Base-by-base conservation (phyloP, 2,329 filamentous ascomycete species). In the Penicillium thymicola region DNA sequence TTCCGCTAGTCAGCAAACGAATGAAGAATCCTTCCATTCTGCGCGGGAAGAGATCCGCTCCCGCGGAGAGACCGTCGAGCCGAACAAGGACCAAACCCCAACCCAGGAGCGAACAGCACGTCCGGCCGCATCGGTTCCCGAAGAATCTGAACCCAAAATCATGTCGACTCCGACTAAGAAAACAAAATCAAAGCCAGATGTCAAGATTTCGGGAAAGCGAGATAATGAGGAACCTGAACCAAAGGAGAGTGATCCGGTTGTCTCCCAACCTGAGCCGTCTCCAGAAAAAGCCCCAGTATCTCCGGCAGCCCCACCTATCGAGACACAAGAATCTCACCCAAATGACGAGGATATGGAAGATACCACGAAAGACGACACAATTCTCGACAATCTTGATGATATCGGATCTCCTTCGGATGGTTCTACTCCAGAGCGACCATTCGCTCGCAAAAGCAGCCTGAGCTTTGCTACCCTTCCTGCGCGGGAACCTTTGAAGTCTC, bases 381-480 rank as follows among this genome's bases (percentile, higher is more conserved):
- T 68, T 27, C 62, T 74, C 18, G 71, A 75, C 43, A 70, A 69
- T 42, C 67, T 78, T 46, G 77, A 79, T 57, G 77, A 79, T 48
- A 75, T 79, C 28, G 77, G 74, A 41, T 79, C 78, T 18, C 76
- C 78, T 18, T 81, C 78, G 2, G 77, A 79, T 57, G 73, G 68
- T 8, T 79, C 77, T 30, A 79, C 76, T 16, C 78, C 78, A 7
- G 76, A 75, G 50, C 68, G 90, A 63, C 88, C 89, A 2, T 80
- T 90, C 30, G 83, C 95, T 63, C 87, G 93, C 58, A 97, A 97
- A 80, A 96, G 92, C 75, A 97, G 93, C 71, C 82, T 99, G 58
- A 96, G 89, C 57, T 97, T 99, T 76, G 91, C 94, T 37, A 91
- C 94, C 18, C 80, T 99, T 13, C 94, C 94, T 30, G 92, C 93